Percentiles rank a stretch among this genome's conserved stretches.
Conservation (phyloP, 345 rosid genomes). For the Eutrema japonicum region DNA sequence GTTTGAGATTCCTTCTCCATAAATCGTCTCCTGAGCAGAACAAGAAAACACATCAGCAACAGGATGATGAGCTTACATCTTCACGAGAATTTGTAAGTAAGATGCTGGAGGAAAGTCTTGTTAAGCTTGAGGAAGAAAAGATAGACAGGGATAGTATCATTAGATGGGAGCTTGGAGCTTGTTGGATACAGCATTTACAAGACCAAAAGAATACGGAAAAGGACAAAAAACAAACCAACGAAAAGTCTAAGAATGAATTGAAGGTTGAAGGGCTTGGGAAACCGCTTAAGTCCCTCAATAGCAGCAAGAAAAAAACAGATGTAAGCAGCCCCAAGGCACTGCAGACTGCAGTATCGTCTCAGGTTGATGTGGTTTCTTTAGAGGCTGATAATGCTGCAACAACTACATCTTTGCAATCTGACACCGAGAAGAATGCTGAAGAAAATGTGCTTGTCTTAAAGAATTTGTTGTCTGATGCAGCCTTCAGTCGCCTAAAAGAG, state of each 20-base stretch:
- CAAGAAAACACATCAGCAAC: slow-evolving; percentile 51
- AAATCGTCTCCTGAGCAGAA: slow-evolving; percentile 55
- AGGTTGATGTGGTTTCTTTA: slow-evolving; percentile 45
- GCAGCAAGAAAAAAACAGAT: slow-evolving; percentile 70
- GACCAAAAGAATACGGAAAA: slow-evolving; percentile 87
- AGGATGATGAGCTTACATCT: slow-evolving; percentile 63
- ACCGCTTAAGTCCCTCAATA: slow-evolving; percentile 87
- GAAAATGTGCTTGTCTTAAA: slow-evolving; percentile 64
- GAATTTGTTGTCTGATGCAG: slow-evolving; percentile 69
- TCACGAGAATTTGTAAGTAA: slow-evolving; percentile 66
- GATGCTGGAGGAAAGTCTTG: slow-evolving; percentile 79
- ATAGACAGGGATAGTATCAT: slow-evolving; percentile 57
- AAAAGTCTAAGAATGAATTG: slow-evolving; percentile 80
- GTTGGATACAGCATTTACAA: slow-evolving; percentile 98
- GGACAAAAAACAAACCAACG: slow-evolving; percentile 67
- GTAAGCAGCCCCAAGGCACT: slow-evolving; percentile 48
- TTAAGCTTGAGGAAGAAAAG: slow-evolving; percentile 76
- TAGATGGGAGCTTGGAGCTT: slow-evolving; percentile 99
- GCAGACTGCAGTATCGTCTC: slow-evolving; percentile 50
- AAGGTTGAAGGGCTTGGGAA: slow-evolving; percentile 97
- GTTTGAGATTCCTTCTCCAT: slow-evolving; percentile 89
- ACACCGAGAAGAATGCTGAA: slow-evolving; percentile 53
- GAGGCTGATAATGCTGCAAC: slow-evolving; percentile 50
- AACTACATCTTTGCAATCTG: slow-evolving; percentile 54
- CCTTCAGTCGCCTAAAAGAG: slow-evolving; percentile 78